Conservation (phyloP, 2,329 filamentous ascomycete genomes). For the Aspergillus brasiliensis region DNA sequence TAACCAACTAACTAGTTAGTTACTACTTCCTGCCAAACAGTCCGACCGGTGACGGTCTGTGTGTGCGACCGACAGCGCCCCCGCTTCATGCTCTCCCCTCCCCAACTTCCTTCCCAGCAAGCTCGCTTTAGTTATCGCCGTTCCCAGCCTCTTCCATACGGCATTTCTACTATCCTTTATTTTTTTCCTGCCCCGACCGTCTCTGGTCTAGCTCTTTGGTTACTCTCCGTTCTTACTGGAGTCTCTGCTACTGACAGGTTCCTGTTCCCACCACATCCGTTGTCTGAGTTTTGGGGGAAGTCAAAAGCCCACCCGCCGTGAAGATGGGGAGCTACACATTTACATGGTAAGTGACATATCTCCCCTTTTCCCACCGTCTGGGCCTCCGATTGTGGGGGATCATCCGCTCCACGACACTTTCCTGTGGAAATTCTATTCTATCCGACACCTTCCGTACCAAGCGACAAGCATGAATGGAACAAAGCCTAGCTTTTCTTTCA, state of each 20-base stretch:
- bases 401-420: background rate
- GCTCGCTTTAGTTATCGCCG: slow-evolving; percentile 2
- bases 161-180: background rate
- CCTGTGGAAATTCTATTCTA: background rate
- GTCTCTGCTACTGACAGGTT: slow-evolving; percentile 2
- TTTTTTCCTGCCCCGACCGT: slow-evolving; percentile 2
- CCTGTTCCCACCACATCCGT: background rate
- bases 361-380: background rate
- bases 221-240: background rate
- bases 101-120: slow-evolving; percentile 1
- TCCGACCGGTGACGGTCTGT: slow-evolving; percentile 8
- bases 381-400: background rate
- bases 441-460: slow-evolving; percentile 2
- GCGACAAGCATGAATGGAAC: background rate
- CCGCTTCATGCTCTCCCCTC: slow-evolving; percentile 12
- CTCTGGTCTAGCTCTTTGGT: background rate
- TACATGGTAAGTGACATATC: slow-evolving; percentile 35
- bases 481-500: background rate
- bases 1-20: no score
- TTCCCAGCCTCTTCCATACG: slow-evolving; percentile 14
- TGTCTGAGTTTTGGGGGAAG: background rate
- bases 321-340: slow-evolving; percentile 42
- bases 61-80: slow-evolving; percentile 15
- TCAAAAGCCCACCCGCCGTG: background rate
- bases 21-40: slow-evolving; percentile 2